These are phyloP conservation scores for Neovahlkampfia damariscottae DNA, from an alignment of 78 protist genomes.

Conservation along the genomic window DNA sequence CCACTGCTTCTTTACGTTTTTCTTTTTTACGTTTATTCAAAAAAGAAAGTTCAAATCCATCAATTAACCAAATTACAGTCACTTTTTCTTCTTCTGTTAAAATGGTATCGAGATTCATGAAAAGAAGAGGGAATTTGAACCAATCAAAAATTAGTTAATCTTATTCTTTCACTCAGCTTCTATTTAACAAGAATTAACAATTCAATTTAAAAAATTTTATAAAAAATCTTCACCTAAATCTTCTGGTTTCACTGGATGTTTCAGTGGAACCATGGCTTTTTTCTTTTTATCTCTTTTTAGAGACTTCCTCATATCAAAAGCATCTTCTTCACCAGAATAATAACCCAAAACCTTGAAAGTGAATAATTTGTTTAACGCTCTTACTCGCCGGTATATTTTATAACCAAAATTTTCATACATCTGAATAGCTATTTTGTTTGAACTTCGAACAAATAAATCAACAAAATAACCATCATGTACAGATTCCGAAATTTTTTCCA, in stretches of 20 bases:
- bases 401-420: constrained; percentile 84
- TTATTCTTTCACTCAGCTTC: too few species aligned
- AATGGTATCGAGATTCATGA: too few species aligned
- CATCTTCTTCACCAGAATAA: constrained; percentile 86
- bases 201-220: too few species aligned
- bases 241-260: neutral
- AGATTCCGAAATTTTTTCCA: constrained; percentile 74
- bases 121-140: too few species aligned
- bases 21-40: too few species aligned
- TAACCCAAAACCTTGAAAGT: constrained; percentile 71
- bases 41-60: too few species aligned
- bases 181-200: too few species aligned
- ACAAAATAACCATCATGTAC: constrained; percentile 81
- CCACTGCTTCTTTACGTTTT: too few species aligned
- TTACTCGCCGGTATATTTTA: constrained; percentile 48
- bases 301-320: constrained; percentile 35
- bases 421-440: constrained; percentile 76
- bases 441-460: constrained; percentile 84
- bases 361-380: neutral
- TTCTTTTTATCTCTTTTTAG: neutral
- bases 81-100: too few species aligned
- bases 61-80: too few species aligned
- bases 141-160: too few species aligned
- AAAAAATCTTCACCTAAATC: too few species aligned
- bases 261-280: neutral